Conservation (phyloP, 148 eudicot species). For the Chenopodium berlandieri region DNA sequence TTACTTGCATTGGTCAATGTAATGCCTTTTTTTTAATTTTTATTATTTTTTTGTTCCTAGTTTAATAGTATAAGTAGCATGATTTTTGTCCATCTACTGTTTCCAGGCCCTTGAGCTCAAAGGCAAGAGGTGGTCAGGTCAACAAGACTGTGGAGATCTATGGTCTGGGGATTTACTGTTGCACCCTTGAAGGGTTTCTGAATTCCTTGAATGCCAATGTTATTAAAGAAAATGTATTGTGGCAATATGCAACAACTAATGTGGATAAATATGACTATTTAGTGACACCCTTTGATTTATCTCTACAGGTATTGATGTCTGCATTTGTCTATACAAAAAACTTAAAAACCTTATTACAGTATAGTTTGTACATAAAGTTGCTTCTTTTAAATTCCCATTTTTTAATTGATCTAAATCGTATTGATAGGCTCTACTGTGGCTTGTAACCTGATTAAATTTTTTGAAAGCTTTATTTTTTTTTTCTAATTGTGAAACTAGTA, state of each 20-base stretch:
- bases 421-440: not conserved
- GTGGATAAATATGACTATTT: conserved; percentile 40
- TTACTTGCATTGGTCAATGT: not conserved
- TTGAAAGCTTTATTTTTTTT: not conserved
- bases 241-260: conserved; percentile 31
- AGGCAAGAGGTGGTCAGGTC: conserved; percentile 68
- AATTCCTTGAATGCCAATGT: conserved; percentile 33
- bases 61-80: not conserved
- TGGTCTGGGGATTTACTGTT: conserved; percentile 71
- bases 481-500: not conserved
- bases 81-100: not conserved
- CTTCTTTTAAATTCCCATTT: not conserved
- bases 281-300: conserved; percentile 68
- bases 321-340: not conserved
- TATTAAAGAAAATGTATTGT: conserved; percentile 30
- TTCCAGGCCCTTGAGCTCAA: conserved; percentile 47
- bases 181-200: conserved; percentile 38
- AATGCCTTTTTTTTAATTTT: not conserved
- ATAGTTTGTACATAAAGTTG: not conserved
- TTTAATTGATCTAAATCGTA: too few relatives aligned
- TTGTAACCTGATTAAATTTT: not conserved
- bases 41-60: not conserved
- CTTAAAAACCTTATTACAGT: not conserved
- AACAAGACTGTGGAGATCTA: conserved; percentile 76
- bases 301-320: conserved; percentile 50